Base-by-base conservation (phyloP, 768 basidiomycete genomes). In the Termitomyces sp. region DNA sequence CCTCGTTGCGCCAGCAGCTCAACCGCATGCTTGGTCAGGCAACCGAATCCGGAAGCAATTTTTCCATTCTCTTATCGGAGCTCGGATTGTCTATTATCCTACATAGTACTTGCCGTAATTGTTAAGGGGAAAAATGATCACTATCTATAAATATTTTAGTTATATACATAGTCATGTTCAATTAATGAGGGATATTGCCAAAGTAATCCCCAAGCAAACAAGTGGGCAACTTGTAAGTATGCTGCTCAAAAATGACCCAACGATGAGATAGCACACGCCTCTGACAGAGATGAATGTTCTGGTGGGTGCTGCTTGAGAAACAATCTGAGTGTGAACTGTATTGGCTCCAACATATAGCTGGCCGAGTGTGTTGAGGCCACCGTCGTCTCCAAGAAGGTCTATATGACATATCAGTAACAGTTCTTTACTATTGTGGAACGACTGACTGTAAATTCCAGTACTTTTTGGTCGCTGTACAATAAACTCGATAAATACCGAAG, bases 381-480 rank as follows among this genome's bases (percentile, higher is more conserved):
- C 79, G 44, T 77, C 72, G 8, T 69, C 70, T 37, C 68, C 64
- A 35, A 81, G 62, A 54, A 81, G 68, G 62, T 77, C 79, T 80
- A 47, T 4, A 35, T 30, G 52, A 41, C 14, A 38, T 21, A 35
- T 62, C 24, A 57, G 38, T 28, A 10, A 46, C 17, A 45, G 9
- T 6, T 38, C 5, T 19, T 11, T 9, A 51, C 19, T 15, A 22
- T 2, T 12, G 28, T 44, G 32, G 24, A 30, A 44, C 30, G 24
- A 61, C 77, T 63, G 55, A 79, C 78, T 78, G 58, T 76, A 78
- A 24, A 71, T 68, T 32, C 70, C 66, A 35, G 68, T 70, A 15
- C 70, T 63, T 46, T 66, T 63, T 2, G 78, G 74, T 19, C 79
- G 73, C 79, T 81, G 46, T 40, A 52, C n/a, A 26, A 43, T 14